Percentiles rank a stretch among this genome's conserved stretches.
These are phyloP conservation scores for Platanthera zijinensis DNA, from an alignment of 106 monocot genomes.

Conservation along the genomic window DNA sequence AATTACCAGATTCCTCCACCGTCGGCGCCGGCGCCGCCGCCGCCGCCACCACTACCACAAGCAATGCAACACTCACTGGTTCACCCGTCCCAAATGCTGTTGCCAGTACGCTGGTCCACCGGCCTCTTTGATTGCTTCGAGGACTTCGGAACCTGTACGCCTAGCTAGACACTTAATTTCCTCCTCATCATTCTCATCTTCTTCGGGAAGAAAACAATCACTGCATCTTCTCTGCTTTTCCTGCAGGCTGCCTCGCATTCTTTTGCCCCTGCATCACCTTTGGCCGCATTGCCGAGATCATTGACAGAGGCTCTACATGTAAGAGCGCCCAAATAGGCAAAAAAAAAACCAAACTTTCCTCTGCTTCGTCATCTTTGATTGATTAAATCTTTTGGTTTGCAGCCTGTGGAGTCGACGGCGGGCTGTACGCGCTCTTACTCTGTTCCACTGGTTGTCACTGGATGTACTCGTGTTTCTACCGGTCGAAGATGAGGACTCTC, in stretches of 20 bases:
- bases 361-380: not conserved
- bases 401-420: constrained; percentile 33
- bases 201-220: not conserved
- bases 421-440: constrained; percentile 24
- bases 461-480: constrained; percentile 53
- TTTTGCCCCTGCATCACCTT: constrained; percentile 56
- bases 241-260: constrained; percentile 39
- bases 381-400: not conserved
- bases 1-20: not conserved
- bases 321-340: not conserved
- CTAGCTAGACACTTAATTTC: not conserved
- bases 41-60: not conserved
- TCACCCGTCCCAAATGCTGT: not conserved
- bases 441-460: constrained; percentile 34
- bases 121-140: constrained; percentile 49
- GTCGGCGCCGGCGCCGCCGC: not conserved
- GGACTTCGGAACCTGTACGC: constrained; percentile 40
- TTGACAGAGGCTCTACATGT: constrained; percentile 39
- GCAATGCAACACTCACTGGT: not conserved
- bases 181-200: not conserved
- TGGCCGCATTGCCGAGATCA: constrained; percentile 43
- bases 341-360: not conserved
- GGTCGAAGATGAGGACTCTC: constrained; percentile 35
- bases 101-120: constrained; percentile 31
- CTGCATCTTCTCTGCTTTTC: not conserved